A percentile compares a stretch with the other conserved stretches of the same genome.
Evolutionary conservation across 495 filamentous ascomycete genomes (phyloP).

Genomic region (Hamigera avellanea): DNA sequence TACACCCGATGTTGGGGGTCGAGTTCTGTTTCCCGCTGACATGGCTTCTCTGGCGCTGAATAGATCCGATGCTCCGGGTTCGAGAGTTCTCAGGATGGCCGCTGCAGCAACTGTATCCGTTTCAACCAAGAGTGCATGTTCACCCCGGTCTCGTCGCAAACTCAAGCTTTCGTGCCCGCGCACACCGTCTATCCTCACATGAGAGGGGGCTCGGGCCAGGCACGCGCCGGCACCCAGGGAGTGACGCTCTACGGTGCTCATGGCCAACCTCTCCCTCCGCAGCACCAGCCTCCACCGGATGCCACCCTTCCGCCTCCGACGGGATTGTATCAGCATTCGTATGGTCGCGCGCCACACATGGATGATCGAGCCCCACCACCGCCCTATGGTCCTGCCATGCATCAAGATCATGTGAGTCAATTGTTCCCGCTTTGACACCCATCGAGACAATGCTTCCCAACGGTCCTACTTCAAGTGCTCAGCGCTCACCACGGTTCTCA

Average conservation of each 20-base stretch:
- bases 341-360: slow-evolving; percentile 18
- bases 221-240: slow-evolving; percentile 26
- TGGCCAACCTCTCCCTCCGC: slow-evolving; percentile 57
- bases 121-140: slow-evolving; percentile 83
- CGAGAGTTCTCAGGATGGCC: slow-evolving; percentile 62
- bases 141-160: slow-evolving; percentile 71
- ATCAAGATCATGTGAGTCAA: slow-evolving; percentile 38
- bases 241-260: slow-evolving; percentile 60
- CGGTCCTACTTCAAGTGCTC: slow-evolving; percentile 2
- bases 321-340: slow-evolving; percentile 30
- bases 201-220: slow-evolving; percentile 34
- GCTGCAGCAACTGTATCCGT: slow-evolving; percentile 67
- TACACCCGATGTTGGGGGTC: neutral
- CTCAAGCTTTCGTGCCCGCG: slow-evolving; percentile 74
- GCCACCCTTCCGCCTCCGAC: slow-evolving; percentile 39
- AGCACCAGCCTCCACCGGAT: slow-evolving; percentile 37
- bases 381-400: slow-evolving; percentile 25
- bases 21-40: too few species aligned
- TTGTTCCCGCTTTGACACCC: neutral
- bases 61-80: slow-evolving; percentile 83
- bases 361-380: slow-evolving; percentile 26
- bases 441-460: slow-evolving; percentile 1
- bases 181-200: slow-evolving; percentile 59
- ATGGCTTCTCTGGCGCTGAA: neutral
- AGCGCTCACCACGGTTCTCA: slow-evolving; percentile 4